Base-by-base conservation (phyloP, 2,329 filamentous ascomycete genomes). In the Beauveria brongniartii region DNA sequence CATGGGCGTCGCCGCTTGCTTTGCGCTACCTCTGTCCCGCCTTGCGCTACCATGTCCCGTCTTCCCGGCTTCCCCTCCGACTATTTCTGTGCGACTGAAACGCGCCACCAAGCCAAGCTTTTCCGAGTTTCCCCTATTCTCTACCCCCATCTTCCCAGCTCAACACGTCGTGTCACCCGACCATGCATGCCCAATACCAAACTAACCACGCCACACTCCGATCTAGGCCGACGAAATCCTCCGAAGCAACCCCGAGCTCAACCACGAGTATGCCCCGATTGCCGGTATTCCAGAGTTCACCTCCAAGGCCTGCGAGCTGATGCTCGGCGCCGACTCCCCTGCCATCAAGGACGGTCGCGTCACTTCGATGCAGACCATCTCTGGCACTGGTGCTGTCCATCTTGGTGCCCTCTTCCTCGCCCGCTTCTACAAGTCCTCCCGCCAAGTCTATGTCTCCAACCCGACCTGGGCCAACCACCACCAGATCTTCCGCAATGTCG, bases 401-500 rank as follows among this genome's bases (percentile, higher is more conserved):
- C 80, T 97, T 43, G 94, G 94, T 66, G 92, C 88, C 65, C 87
- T 96, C 67, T 99, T 99, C 86, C 88, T 99, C 63, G 80, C 89
- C 74, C 92, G 88, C 75, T 99, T 97, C 85, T 96, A 91, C 82
- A 80, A 81, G 70, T 82, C 83, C 71, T 85, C 82, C 77, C 88
- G 84, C 67, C 85, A 87, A 63, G 85, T 95, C 77, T 97, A 96
- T 82, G 82, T 97, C 74, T 96, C 92, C 70, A 90, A 89, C 75
- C 94, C 94, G 58, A 99, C 94, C 64, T 99, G 94, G 94, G 92
- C 90, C 67, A 99, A 99, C 80, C 94, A 99, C 85, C 88, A 95
- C 79, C 94, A 97, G 77, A 97, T 99, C 81, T 96, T 99, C 80
- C 84, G 81, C 76, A 97, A 97, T 72, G 92, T 97, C 71, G 82